phyloP scores from a whole-genome alignment of 1,284 basidiomycete genomes.

The Melampsora larici-populina region DNA sequence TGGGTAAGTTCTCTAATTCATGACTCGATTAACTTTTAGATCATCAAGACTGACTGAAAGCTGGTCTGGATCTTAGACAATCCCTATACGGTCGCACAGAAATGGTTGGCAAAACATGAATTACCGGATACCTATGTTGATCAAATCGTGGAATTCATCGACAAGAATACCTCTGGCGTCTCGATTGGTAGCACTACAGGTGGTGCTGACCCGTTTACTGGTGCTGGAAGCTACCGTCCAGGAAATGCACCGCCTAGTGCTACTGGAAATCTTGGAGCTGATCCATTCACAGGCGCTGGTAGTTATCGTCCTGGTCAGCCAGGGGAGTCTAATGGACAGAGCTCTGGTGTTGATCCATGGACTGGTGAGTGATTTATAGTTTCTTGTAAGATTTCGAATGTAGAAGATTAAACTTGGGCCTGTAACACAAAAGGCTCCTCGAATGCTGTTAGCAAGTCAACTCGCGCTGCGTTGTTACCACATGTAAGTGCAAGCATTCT shows the following conservation, averaged over 20 bases:
- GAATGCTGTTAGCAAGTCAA: too few relatives aligned
- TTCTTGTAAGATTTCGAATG: not conserved
- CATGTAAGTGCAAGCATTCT: constrained; percentile 13
- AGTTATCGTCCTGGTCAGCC: constrained; percentile 19
- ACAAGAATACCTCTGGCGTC: constrained; percentile 76
- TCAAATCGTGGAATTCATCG: constrained; percentile 88
- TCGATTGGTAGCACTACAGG: constrained; percentile 18
- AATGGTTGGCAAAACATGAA: constrained; percentile 79
- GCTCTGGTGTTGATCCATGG: not conserved
- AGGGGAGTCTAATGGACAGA: too few relatives aligned
- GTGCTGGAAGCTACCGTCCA: constrained; percentile 32
- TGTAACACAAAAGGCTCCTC: not conserved
- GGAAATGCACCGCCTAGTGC: not conserved
- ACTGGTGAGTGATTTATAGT: constrained; percentile 15
- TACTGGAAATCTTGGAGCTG: constrained; percentile 14
- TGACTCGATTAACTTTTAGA: not conserved
- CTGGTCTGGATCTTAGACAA: constrained; percentile 66
- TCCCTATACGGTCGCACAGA: constrained; percentile 81
- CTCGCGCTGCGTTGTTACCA: not conserved
- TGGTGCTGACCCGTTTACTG: constrained; percentile 38
- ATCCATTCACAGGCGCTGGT: constrained; percentile 32
- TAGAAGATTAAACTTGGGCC: not conserved
- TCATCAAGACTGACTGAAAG: not conserved
- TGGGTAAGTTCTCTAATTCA: constrained; percentile 53
- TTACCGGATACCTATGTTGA: constrained; percentile 79